A percentile compares a stretch with the other conserved stretches of the same genome.
These are phyloP conservation scores for Hymenoscyphus albidus DNA, from an alignment of 2,329 filamentous ascomycete species.

Conservation along the genomic window DNA sequence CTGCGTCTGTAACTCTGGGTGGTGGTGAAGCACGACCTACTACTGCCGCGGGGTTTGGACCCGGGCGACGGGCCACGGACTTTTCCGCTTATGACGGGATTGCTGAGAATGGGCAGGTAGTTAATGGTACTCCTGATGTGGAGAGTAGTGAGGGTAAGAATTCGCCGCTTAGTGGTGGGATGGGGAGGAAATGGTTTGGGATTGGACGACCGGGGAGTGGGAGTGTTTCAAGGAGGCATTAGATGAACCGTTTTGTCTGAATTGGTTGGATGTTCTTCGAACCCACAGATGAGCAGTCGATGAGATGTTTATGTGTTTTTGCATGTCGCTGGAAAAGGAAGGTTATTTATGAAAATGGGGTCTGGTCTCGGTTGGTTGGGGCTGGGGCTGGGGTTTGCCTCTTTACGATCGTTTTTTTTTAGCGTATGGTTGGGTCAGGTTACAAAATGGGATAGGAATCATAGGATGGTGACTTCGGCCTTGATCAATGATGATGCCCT, in stretches of 20 bases:
- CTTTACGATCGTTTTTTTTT: too few relatives aligned
- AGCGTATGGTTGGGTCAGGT: too few relatives aligned
- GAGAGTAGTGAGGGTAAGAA: not conserved
- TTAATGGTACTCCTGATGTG: not conserved
- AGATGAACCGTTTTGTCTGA: not conserved
- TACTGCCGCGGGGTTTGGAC: constrained; percentile 17
- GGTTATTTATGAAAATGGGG: too few relatives aligned
- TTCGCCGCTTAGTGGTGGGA: not conserved
- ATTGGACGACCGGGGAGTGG: not conserved
- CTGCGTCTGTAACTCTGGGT: not conserved
- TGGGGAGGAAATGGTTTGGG: constrained; percentile 15
- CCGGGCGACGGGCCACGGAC: constrained; percentile 2
- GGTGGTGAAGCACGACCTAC: constrained; percentile 15
- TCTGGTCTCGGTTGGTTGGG: too few relatives aligned
- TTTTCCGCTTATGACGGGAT: not conserved
- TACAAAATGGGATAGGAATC: too few relatives aligned
- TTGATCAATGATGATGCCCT: too few relatives aligned
- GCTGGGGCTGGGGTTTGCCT: too few relatives aligned
- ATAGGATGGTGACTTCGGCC: too few relatives aligned
- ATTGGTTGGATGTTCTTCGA: not conserved
- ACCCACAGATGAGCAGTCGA: too few relatives aligned
- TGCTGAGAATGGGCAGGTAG: not conserved
- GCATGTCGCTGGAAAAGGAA: not conserved
- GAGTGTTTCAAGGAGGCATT: constrained; percentile 5
- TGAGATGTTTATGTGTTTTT: not conserved